These are phyloP conservation scores for Colletotrichum sp. DNA, from an alignment of 2,329 filamentous ascomycete species.

Conservation along the genomic window DNA sequence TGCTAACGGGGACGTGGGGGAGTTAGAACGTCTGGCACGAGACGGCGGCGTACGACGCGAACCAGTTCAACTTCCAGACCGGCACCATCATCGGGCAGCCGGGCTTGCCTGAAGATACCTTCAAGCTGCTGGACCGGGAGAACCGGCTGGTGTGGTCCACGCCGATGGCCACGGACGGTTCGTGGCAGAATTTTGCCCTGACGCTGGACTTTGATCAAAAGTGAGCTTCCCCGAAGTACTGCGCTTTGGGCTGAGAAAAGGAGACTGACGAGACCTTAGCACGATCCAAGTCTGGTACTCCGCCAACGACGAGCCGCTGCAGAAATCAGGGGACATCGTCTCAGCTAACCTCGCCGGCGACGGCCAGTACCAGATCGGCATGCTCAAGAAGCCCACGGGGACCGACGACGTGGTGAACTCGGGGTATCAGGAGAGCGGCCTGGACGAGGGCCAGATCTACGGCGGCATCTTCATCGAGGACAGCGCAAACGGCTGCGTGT, in stretches of 20 bases:
- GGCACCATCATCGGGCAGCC: constrained; percentile 32
- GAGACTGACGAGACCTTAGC: neutral
- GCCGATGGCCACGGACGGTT: constrained; percentile 6
- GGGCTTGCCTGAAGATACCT: constrained; percentile 3
- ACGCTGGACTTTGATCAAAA: constrained; percentile 22
- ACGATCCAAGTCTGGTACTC: constrained; percentile 24
- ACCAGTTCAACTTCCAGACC: constrained; percentile 43
- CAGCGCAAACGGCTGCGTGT: constrained; percentile 44
- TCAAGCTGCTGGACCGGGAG: constrained; percentile 19
- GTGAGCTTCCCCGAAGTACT: neutral
- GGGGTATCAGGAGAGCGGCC: constrained; percentile 50
- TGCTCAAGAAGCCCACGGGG: constrained; percentile 62
- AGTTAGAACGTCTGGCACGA: constrained; percentile 40
- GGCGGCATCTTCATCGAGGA: constrained; percentile 57
- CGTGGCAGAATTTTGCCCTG: constrained; percentile 25
- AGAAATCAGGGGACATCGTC: neutral
- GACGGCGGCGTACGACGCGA: constrained; percentile 37
- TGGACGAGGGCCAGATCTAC: constrained; percentile 56
- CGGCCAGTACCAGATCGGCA: constrained; percentile 53
- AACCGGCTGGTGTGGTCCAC: constrained; percentile 22
- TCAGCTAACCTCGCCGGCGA: neutral
- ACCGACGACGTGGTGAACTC: constrained; percentile 54
- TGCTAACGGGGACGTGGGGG: neutral
- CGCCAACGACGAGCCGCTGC: constrained; percentile 1
- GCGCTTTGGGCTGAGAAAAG: neutral